Evolutionary conservation across 2,329 filamentous ascomycete genomes (phyloP).

Genomic region (Diplodia sapinea): DNA sequence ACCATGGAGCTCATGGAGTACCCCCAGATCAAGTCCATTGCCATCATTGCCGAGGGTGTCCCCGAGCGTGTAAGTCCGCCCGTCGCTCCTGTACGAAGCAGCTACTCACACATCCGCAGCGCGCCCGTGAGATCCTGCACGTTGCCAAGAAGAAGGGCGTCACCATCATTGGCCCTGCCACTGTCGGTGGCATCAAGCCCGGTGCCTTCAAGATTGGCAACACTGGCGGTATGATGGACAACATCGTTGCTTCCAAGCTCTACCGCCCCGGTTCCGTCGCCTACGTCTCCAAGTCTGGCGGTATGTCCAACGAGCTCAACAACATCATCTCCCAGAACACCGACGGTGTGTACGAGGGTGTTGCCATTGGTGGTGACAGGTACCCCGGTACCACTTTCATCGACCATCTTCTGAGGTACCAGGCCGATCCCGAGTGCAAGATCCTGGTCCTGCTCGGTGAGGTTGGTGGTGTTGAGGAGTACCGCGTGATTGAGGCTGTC

Average conservation of each 20-base stretch:
- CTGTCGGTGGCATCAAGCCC: conserved; percentile 98
- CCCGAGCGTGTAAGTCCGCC: conserved; percentile 81
- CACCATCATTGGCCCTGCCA: conserved; percentile 97
- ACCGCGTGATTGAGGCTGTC: conserved; percentile 98
- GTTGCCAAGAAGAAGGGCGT: conserved; percentile 98
- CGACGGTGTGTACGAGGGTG: conserved; percentile 98
- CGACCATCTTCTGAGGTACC: conserved; percentile 95
- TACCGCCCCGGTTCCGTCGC: conserved; percentile 99
- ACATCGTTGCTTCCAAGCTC: conserved; percentile 99
- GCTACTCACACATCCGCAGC: conserved; percentile 56
- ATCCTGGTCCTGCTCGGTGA: conserved; percentile 95
- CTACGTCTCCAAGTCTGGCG: conserved; percentile 99
- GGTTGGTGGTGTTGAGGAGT: conserved; percentile 99
- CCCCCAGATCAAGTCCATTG: conserved; percentile 97
- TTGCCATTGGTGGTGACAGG: conserved; percentile 98
- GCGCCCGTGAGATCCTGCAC: conserved; percentile 96
- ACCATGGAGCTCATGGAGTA: conserved; percentile 98
- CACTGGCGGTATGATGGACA: conserved; percentile 99
- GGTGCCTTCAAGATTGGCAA: conserved; percentile 99
- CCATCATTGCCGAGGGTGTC: conserved; percentile 99
- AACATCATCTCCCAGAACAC: conserved; percentile 98
- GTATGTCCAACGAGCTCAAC: conserved; percentile 99
- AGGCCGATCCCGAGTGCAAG: conserved; percentile 97
- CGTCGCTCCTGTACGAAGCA: not conserved
- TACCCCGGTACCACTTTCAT: conserved; percentile 99